Evolutionary conservation across 2,329 filamentous ascomycete species (phyloP).

Genomic region (Tympanopsis confertula): DNA sequence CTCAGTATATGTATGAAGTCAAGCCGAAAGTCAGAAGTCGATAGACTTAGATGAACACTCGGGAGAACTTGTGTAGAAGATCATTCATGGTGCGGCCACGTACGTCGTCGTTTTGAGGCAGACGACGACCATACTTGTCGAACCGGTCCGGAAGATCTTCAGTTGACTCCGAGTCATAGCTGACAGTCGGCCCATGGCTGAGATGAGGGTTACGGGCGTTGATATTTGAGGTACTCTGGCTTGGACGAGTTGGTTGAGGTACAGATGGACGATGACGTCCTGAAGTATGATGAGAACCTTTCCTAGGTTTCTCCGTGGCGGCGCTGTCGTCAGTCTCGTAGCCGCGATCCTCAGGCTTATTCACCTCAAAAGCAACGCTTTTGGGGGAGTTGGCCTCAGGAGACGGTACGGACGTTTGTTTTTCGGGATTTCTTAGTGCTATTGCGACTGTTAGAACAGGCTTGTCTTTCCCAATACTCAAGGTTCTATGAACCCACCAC

Average conservation of each 20-base stretch:
- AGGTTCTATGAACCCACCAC: no score
- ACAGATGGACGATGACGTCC: slow-evolving; percentile 3
- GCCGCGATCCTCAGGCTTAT: slow-evolving; percentile 7
- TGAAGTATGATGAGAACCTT: slow-evolving; percentile 11
- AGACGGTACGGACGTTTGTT: no score
- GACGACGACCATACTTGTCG: slow-evolving; percentile 23
- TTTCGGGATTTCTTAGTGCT: no score
- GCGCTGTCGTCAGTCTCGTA: slow-evolving; percentile 30
- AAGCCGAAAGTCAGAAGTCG: not conserved
- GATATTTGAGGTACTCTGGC: not conserved
- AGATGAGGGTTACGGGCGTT: slow-evolving; percentile 1
- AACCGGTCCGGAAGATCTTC: slow-evolving; percentile 28
- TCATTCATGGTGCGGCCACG: not conserved
- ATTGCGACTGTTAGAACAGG: no score
- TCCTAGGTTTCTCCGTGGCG: slow-evolving; percentile 16
- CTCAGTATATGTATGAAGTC: no score
- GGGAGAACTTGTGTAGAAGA: not conserved
- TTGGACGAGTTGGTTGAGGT: not conserved
- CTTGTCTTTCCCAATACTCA: no score
- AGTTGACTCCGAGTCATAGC: slow-evolving; percentile 25
- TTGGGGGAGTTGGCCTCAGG: no score
- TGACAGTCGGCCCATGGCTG: slow-evolving; percentile 5
- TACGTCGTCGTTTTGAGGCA: slow-evolving; percentile 8
- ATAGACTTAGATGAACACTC: not conserved
- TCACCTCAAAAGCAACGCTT: not conserved